Evolutionary conservation across 306 rosid species (phyloP), one percentile per base, ranked within the genome.

Genomic region (Heteromeles arbutifolia): DNA sequence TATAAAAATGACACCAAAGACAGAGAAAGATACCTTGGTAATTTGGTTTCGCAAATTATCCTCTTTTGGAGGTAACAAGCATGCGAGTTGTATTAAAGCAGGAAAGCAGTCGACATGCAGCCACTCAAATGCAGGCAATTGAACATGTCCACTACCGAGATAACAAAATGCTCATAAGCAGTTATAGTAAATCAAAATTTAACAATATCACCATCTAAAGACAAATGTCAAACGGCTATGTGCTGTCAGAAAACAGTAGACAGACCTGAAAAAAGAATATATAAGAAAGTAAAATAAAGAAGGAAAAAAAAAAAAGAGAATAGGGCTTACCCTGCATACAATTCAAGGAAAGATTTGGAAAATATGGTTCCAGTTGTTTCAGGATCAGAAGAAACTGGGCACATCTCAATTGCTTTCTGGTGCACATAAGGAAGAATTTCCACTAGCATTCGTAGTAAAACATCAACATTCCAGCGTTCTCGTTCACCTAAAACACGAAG

Each of bases 121-220:
- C 97, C 99, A 95, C 82, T 95, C 99, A 85, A 95, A 90, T 70
- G 90, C 87, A 84, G 85, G 87, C 97, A 96, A 92, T 79, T 84
- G 92, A 70, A 87, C 84, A 85, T 82, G 85, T 67, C 89, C 97
- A 89, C 99, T 95, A 81, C 48, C 64, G 48, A 86, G 70, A 77
- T 72, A 8, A 71, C 58, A 75, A 84, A 77, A 85, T 76, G 75
- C 62, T 68, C 19, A 74, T 69, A 64, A 83, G 77, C 56, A 79
- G 73, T 77, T 67, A 74, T 45, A 74, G 70, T 56, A 73, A 73
- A 78, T 24, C 31, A 74, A 80, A 74, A 80, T 73, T 73, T 58
- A 67, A 69, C 25, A 45, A 56, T 67, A 70, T 19, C 58, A 74
- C 58, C 77, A 77, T 54, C 43, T 77, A 72, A 67, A 57, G 41